Base-by-base conservation (phyloP, 768 basidiomycete genomes). In the Tephrocybe sp. region DNA sequence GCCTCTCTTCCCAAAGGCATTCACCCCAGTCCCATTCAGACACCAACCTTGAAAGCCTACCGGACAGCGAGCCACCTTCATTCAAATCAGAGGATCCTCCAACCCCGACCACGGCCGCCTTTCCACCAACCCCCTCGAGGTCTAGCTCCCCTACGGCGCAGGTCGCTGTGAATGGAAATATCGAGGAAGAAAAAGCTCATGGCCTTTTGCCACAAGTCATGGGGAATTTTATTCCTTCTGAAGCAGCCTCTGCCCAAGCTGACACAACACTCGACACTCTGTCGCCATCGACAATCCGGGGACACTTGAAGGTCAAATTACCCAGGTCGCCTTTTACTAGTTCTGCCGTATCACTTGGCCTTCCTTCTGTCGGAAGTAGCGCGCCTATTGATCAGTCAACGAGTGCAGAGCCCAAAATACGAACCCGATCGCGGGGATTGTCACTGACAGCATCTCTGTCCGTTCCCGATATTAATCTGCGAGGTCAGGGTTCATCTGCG, bases 341-440 rank as follows among this genome's bases (percentile, higher is more conserved):
- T 18, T 68, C 67, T 3, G 56, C 62, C 23, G 59, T 64, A 3
- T 67, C 68, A 3, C 47, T 72, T 9, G 58, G 67, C 5, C 56
- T 69, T 17, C 64, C 60, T 32, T 57, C 62, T 7, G 53, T 67
- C 25, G 59, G 36, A 32, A 52, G 45, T n/a, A 28, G 37, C n/a
- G 42, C 34, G 15, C 30, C 51, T 14, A 46, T 45, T 26, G 46
- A 45, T 11, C n/a, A 17, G 2, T 53, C 53, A 24, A 20, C 24
- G 3, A 44, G 14, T 14, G 9, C 9, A 1, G 34, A 50, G 17
- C 21, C 30, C 4, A 55, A 48, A 46, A 2, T 25, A 17, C 15
- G 15, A 45, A 48, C 40, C 11, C 57, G 56, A 28, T 53, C 54
- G 33, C 32, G 58, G 39, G 58, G 58, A 34, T 52, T 56, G 37